Evolutionary conservation across 805 yeast species (phyloP).

Genomic region (Pichia gijzeniarum): DNA sequence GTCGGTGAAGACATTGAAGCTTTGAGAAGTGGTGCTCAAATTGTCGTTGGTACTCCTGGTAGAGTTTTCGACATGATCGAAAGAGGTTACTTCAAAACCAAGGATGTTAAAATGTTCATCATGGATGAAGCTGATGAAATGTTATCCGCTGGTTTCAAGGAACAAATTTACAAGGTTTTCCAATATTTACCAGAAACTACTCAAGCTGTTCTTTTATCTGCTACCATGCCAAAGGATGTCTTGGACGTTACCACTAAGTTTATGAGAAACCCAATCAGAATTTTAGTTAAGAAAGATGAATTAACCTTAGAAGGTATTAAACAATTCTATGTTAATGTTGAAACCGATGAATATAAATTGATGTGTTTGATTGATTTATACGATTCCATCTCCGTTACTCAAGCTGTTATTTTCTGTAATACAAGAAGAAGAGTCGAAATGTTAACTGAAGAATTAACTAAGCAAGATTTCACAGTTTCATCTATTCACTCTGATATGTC

Average conservation of each 20-base stretch:
- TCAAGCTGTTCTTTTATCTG: slow-evolving; percentile 92
- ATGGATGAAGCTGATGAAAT: slow-evolving; percentile 97
- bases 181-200: slow-evolving; percentile 73
- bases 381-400: slow-evolving; percentile 92
- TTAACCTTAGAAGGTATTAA: slow-evolving; percentile 90
- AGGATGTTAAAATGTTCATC: slow-evolving; percentile 78
- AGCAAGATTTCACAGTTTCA: slow-evolving; percentile 82
- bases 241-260: slow-evolving; percentile 87
- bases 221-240: slow-evolving; percentile 89
- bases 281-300: slow-evolving; percentile 91
- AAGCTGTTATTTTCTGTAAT: slow-evolving; percentile 97
- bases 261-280: slow-evolving; percentile 89
- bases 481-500: slow-evolving; percentile 97
- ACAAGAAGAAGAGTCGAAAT: slow-evolving; percentile 93
- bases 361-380: slow-evolving; percentile 92
- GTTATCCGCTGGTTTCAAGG: slow-evolving; percentile 88
- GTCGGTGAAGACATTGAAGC: slow-evolving; percentile 75
- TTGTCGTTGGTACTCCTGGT: slow-evolving; percentile 97
- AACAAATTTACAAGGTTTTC: slow-evolving; percentile 90
- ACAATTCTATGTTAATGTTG: slow-evolving; percentile 87
- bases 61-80: slow-evolving; percentile 88
- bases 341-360: slow-evolving; percentile 88
- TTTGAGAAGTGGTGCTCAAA: slow-evolving; percentile 72
- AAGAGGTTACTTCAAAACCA: slow-evolving; percentile 67
- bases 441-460: slow-evolving; percentile 73